phyloP scores from a whole-genome alignment of 2,329 filamentous ascomycete species.

The Cordyceps pruinosa region DNA sequence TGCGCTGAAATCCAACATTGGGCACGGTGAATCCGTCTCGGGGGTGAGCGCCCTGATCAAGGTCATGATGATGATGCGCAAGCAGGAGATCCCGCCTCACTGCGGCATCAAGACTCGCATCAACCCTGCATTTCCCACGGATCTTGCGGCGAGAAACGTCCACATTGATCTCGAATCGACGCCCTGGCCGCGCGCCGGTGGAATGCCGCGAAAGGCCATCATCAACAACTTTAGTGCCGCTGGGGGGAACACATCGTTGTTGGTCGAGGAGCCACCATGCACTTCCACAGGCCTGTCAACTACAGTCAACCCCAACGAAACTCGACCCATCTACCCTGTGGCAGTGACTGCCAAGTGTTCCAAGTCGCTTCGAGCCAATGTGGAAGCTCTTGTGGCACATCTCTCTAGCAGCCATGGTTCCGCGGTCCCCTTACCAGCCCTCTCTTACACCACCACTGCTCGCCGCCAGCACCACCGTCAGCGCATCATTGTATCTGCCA shows the following conservation, averaged over 20 bases:
- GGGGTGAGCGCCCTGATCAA: conserved; percentile 37
- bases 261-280: conserved; percentile 47
- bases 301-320: no score
- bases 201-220: neutral
- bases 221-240: conserved; percentile 67
- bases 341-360: neutral
- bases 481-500: conserved; percentile 14
- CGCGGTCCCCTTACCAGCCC: conserved; percentile 43
- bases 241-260: conserved; percentile 62
- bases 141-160: neutral
- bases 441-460: conserved; percentile 57
- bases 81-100: conserved; percentile 32
- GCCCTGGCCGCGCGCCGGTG: neutral
- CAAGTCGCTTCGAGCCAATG: neutral
- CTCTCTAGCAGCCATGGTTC: neutral
- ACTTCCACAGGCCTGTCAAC: no score
- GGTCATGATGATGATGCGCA: conserved; percentile 31
- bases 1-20: conserved; percentile 57
- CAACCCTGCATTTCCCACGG: conserved; percentile 28
- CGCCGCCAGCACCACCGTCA: conserved; percentile 50
- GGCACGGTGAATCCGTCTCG: conserved; percentile 59
- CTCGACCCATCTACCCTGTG: conserved; percentile 17
- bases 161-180: neutral
- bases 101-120: conserved; percentile 7
- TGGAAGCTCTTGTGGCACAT: neutral